A percentile compares a stretch with the other conserved stretches of the same genome.
Evolutionary conservation across 345 rosid genomes (phyloP).

Genomic region (Pistacia vera): DNA sequence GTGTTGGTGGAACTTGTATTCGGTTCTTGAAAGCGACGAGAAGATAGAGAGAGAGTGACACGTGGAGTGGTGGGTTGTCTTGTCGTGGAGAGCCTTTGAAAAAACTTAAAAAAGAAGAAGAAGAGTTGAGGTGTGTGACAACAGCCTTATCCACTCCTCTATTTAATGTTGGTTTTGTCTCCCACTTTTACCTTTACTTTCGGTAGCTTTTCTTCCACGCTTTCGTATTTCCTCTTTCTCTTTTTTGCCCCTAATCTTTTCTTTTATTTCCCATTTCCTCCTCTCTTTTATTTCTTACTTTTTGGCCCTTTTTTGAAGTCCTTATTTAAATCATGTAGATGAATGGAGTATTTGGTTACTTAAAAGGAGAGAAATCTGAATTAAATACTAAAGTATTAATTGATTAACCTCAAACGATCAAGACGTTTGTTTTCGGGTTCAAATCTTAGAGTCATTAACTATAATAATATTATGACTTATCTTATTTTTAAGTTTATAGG

Average conservation of each 20-base stretch:
- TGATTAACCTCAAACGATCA: too few relatives aligned
- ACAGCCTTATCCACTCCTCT: constrained; percentile 13
- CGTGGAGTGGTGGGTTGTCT: constrained; percentile 22
- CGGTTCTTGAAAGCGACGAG: constrained; percentile 30
- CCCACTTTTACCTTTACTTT: constrained; percentile 14
- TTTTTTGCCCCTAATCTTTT: background rate
- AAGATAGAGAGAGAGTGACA: constrained; percentile 16
- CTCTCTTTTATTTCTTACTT: background rate
- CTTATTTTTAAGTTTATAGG: too few relatives aligned
- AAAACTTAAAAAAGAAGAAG: background rate
- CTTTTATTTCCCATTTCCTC: background rate
- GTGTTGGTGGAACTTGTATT: constrained; percentile 31
- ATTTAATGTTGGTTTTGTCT: background rate
- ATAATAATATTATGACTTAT: too few relatives aligned
- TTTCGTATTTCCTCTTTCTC: background rate
- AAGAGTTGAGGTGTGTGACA: background rate
- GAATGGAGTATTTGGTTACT: too few relatives aligned
- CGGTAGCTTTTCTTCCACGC: constrained; percentile 24
- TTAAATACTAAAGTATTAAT: too few relatives aligned
- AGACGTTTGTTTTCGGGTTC: too few relatives aligned
- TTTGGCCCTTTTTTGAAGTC: too few relatives aligned
- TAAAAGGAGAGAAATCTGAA: too few relatives aligned
- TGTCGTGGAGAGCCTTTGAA: constrained; percentile 21
- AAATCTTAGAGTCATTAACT: too few relatives aligned
- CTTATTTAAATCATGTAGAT: too few relatives aligned